phyloP scores from a whole-genome alignment of 257 asterid species.

The Jasminum sambac region DNA sequence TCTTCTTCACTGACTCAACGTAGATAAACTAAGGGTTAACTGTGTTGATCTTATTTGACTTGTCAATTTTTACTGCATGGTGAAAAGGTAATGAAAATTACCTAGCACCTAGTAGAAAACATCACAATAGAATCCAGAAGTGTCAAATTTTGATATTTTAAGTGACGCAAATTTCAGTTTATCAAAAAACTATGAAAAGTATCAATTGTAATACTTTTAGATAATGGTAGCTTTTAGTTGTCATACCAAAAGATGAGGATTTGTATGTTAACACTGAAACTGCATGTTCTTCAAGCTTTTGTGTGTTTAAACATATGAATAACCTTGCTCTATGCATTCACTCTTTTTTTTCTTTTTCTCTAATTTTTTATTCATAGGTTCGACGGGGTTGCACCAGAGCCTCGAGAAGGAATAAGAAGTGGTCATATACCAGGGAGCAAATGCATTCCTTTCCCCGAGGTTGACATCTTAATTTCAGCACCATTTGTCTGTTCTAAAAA shows the following conservation, averaged over 20 bases:
- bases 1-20: background rate
- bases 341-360: background rate
- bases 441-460: constrained; percentile 90
- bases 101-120: too few species aligned
- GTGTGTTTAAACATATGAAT: background rate
- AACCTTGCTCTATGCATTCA: background rate
- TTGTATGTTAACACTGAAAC: background rate
- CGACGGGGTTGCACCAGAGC: constrained; percentile 96
- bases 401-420: constrained; percentile 90
- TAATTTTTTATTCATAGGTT: constrained; percentile 47
- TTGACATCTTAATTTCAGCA: constrained; percentile 19
- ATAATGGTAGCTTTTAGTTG: too few species aligned
- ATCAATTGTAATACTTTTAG: too few species aligned
- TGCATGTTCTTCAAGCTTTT: background rate
- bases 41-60: too few species aligned
- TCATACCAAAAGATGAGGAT: too few species aligned
- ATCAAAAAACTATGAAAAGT: too few species aligned
- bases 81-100: too few species aligned
- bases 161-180: too few species aligned
- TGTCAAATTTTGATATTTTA: too few species aligned
- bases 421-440: constrained; percentile 97
- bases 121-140: too few species aligned
- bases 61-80: too few species aligned
- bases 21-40: background rate
- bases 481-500: background rate